Percentiles rank a stretch among this genome's conserved stretches.
These are phyloP conservation scores for Geranium brycei DNA, from an alignment of 345 rosid genomes.

Conservation along the genomic window DNA sequence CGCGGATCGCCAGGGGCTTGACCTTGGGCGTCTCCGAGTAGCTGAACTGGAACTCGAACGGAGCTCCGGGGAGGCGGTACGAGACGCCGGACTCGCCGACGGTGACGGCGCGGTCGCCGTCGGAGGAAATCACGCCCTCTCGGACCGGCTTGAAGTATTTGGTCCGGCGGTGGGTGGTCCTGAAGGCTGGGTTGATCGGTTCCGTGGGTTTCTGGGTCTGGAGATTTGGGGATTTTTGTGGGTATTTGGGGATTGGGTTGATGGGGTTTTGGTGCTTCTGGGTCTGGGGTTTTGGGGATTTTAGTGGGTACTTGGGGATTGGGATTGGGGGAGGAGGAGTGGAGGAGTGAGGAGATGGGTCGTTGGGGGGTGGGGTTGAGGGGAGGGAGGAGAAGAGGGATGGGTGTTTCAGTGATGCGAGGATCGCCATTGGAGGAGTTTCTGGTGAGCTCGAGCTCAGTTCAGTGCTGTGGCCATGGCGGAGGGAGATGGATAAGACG, in stretches of 20 bases:
- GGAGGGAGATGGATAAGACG: background rate
- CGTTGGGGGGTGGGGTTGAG: constrained; percentile 25
- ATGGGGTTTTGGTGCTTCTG: constrained; percentile 13
- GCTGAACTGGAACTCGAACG: constrained; percentile 88
- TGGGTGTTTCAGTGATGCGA: constrained; percentile 42
- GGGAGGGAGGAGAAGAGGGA: constrained; percentile 76
- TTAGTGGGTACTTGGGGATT: no score
- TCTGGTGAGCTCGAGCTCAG: background rate
- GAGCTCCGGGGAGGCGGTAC: constrained; percentile 80
- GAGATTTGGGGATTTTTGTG: constrained; percentile 20
- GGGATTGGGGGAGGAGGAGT: no score
- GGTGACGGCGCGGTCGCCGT: constrained; percentile 60
- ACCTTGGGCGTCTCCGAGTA: constrained; percentile 75
- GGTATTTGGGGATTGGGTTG: constrained; percentile 60
- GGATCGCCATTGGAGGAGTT: constrained; percentile 33
- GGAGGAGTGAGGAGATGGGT: no score
- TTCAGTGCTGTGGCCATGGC: no score
- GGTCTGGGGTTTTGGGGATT: constrained; percentile 21
- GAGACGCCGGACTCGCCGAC: constrained; percentile 76
- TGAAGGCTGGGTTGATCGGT: constrained; percentile 42
- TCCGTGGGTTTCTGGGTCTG: constrained; percentile 2
- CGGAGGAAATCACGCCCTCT: constrained; percentile 44
- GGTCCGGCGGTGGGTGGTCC: constrained; percentile 48
- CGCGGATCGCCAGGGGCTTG: constrained; percentile 80
- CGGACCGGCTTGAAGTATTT: constrained; percentile 65